These are phyloP conservation scores for Cantharellus cinnabarinus DNA, from an alignment of 768 basidiomycete genomes.

Conservation along the genomic window DNA sequence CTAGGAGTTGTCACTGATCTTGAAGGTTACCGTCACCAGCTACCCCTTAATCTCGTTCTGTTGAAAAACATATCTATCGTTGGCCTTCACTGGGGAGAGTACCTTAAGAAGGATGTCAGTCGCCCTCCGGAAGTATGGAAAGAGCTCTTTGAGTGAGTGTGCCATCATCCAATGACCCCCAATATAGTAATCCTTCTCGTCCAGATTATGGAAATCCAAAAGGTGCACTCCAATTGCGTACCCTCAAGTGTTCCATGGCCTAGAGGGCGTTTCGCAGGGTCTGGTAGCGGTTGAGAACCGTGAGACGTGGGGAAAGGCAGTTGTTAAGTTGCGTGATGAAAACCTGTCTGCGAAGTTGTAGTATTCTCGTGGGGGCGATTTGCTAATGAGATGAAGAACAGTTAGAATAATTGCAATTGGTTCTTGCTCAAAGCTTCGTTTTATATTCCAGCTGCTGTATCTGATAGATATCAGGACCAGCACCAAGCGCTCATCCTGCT, in stretches of 20 bases:
- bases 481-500: too few species aligned
- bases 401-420: too few species aligned
- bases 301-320: constrained; percentile 83
- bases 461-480: too few species aligned
- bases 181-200: not conserved
- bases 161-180: not conserved
- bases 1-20: not conserved
- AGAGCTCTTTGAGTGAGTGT: constrained; percentile 38
- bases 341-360: constrained; percentile 6
- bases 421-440: too few species aligned
- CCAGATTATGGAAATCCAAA: constrained; percentile 46
- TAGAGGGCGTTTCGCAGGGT: constrained; percentile 48
- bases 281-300: constrained; percentile 56
- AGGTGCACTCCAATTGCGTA: constrained; percentile 52
- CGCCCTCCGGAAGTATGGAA: constrained; percentile 53
- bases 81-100: constrained; percentile 79
- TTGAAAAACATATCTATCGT: constrained; percentile 72
- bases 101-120: constrained; percentile 47
- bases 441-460: too few species aligned
- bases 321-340: constrained; percentile 44
- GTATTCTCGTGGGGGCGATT: not conserved
- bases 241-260: constrained; percentile 36
- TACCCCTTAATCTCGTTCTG: constrained; percentile 57
- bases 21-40: constrained; percentile 20
- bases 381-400: too few species aligned